phyloP scores from a whole-genome alignment of 139 green algal genomes.

The Eudorina sp. region DNA sequence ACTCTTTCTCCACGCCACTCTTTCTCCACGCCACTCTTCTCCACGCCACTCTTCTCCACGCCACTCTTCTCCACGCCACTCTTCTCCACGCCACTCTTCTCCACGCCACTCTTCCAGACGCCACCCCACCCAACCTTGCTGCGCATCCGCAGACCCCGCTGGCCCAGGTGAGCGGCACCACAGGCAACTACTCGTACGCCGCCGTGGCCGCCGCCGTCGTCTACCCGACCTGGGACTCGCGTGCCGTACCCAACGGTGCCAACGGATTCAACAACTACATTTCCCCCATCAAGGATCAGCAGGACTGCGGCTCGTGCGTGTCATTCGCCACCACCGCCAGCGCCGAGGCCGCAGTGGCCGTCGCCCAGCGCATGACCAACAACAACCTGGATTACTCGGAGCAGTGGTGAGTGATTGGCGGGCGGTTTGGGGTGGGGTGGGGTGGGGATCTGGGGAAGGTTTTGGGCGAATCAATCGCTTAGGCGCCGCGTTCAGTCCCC shows the following conservation, averaged over 20 bases:
- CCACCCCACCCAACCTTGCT: too few species aligned
- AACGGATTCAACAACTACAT: conserved; percentile 45
- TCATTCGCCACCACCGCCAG: conserved; percentile 51
- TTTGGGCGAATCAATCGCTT: too few species aligned
- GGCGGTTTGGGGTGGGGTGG: too few species aligned
- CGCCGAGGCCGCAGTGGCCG: not conserved
- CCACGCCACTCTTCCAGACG: too few species aligned
- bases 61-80: too few species aligned
- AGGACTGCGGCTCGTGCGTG: conserved; percentile 74
- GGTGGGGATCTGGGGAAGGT: too few species aligned
- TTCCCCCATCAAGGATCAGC: conserved; percentile 72
- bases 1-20: too few species aligned
- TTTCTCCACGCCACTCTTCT: too few species aligned
- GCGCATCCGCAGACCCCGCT: not conserved
- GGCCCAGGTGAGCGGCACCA: not conserved
- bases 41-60: too few species aligned
- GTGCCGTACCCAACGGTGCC: too few species aligned
- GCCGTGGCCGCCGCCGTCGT: not conserved
- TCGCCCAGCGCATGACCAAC: not conserved
- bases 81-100: too few species aligned
- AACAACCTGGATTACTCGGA: conserved; percentile 15
- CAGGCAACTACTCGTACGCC: conserved; percentile 11
- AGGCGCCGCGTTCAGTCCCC: too few species aligned
- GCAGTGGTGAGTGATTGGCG: conserved; percentile 11
- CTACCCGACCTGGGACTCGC: conserved; percentile 26